Evolutionary conservation across 805 yeast species (phyloP).

Genomic region (Saturnispora gosingensis): DNA sequence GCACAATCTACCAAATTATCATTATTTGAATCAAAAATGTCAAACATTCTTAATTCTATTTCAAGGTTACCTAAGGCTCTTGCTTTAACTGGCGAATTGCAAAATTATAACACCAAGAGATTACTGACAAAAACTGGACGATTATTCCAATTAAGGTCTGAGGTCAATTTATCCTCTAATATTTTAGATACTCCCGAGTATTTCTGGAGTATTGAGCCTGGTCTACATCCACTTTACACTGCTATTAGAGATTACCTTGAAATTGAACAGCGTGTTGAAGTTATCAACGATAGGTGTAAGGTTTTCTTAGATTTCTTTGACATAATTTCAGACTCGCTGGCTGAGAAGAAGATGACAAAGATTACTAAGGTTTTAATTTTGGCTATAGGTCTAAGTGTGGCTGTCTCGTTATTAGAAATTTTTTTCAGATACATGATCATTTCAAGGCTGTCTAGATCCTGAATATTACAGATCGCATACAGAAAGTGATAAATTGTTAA

Average conservation of each 20-base stretch:
- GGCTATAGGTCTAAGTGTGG: slow-evolving; percentile 67
- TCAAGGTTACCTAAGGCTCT: slow-evolving; percentile 83
- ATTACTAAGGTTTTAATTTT: slow-evolving; percentile 85
- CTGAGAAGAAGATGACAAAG: slow-evolving; percentile 84
- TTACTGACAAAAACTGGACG: slow-evolving; percentile 82
- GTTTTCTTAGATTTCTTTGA: slow-evolving; percentile 91
- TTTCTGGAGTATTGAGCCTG: slow-evolving; percentile 95
- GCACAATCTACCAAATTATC: slow-evolving; percentile 93
- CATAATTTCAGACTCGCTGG: slow-evolving; percentile 86
- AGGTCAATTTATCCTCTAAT: slow-evolving; percentile 83
- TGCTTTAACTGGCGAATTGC: slow-evolving; percentile 83
- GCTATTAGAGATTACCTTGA: slow-evolving; percentile 90
- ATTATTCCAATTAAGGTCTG: slow-evolving; percentile 82
- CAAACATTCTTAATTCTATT: slow-evolving; percentile 70
- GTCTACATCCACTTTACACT: slow-evolving; percentile 80
- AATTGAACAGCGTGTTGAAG: slow-evolving; percentile 90
- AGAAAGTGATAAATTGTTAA: no score
- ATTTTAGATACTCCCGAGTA: slow-evolving; percentile 93
- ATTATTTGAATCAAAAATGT: slow-evolving; percentile 85
- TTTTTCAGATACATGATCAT: slow-evolving; percentile 47
- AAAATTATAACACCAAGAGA: slow-evolving; percentile 69
- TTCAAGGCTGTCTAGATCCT: slow-evolving; percentile 5
- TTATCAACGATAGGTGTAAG: slow-evolving; percentile 85
- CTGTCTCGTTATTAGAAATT: slow-evolving; percentile 70
- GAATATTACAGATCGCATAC: no score